A percentile compares a stretch with the other conserved stretches of the same genome.
Conservation (phyloP, 139 green algal species). For the Chlamydomonas sp. region DNA sequence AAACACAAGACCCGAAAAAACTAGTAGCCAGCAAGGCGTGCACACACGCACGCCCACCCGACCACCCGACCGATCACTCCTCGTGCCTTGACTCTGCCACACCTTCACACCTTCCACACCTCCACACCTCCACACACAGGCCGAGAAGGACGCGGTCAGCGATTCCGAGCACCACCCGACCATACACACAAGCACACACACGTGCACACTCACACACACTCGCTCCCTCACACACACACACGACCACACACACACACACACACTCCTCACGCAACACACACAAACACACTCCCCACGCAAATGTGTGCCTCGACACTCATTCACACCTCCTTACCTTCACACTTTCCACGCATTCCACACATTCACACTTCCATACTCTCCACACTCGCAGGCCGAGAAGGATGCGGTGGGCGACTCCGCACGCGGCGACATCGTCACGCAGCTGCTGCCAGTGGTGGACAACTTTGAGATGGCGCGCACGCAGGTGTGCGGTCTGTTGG, state of each 20-base stretch:
- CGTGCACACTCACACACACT: too few relatives aligned
- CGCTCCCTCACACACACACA: too few relatives aligned
- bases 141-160: not conserved
- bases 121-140: too few relatives aligned
- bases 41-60: constrained; percentile 12
- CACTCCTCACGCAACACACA: constrained; percentile 1
- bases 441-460: constrained; percentile 87
- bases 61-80: too few relatives aligned
- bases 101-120: too few relatives aligned
- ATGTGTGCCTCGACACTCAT: too few relatives aligned
- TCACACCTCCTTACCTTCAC: too few relatives aligned
- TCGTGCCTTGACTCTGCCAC: too few relatives aligned
- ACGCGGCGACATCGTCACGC: constrained; percentile 65
- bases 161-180: not conserved
- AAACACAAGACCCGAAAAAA: too few relatives aligned
- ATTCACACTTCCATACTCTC: not conserved
- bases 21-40: too few relatives aligned
- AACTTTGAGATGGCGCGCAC: constrained; percentile 89
- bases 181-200: constrained; percentile 9
- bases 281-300: not conserved
- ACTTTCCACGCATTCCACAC: not conserved
- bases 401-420: constrained; percentile 44
- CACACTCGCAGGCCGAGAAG: constrained; percentile 57
- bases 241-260: too few relatives aligned
- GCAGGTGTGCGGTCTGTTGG: constrained; percentile 41